Base-by-base conservation (phyloP, 2,329 filamentous ascomycete genomes). In the Pseudofabraea citricarpa region DNA sequence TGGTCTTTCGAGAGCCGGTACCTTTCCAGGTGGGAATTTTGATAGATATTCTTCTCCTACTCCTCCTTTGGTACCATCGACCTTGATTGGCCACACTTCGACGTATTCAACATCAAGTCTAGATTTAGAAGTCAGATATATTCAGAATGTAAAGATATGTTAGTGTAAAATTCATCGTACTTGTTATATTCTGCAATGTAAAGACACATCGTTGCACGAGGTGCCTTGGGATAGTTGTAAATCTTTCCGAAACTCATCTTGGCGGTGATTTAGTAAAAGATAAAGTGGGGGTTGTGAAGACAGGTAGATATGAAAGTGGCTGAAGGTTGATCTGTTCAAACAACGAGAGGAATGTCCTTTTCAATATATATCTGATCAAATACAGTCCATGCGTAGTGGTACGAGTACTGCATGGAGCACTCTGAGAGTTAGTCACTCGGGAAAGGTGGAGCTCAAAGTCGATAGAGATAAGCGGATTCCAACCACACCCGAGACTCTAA, bases 171-270 rank as follows among this genome's bases (percentile, higher is more conserved):
- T 6, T 7, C 9, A 15, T n/a, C 18, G 26, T 32, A 45, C 43
- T 45, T 45, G 24, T 45, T 45, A 4, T 37, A 12, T 26, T 47
- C 47, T 9, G 49, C 51, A 26, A 51, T 48, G 27, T 49, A 51
- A 8, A 51, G 39, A 12, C 48, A 47, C 51, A 53, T 53, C 38
- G 51, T 51, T 32, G 51, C 50, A 15, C 51, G 51, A 40, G 51
- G 51, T 18, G 51, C 51, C 26, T 53, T 53, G n/a, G 51, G 51
- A 36, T 53, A 53, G 20, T 47, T 40, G 49, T 53, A 53, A n/a
- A 53, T 16, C 40, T 51, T 53, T 41, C 51, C 51, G 40, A 53
- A 51, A 31, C 46, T 49, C 51, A 53, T 53, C 10, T 38, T 50
- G 44, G 13, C 13, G 27, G 13, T 31, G 16, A 10, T 31, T n/a